phyloP scores from a whole-genome alignment of 495 filamentous ascomycete species.

The Hyaloscypha variabilis region DNA sequence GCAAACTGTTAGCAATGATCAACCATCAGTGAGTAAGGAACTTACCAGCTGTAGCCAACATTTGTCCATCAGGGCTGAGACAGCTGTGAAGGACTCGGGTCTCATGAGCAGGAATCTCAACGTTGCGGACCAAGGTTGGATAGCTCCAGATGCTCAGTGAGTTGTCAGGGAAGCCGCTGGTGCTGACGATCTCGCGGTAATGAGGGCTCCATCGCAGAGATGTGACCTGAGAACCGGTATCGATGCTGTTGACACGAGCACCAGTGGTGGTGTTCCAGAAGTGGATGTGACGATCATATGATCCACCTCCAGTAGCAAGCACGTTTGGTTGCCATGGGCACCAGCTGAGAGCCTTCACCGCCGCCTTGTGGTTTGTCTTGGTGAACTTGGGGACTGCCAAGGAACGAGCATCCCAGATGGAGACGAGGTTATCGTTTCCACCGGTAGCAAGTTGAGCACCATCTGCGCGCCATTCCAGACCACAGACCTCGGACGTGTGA shows the following conservation, averaged over 20 bases:
- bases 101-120: slow-evolving; percentile 99
- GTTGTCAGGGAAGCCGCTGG: slow-evolving; percentile 98
- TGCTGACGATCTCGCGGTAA: slow-evolving; percentile 97
- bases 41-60: slow-evolving; percentile 82
- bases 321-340: slow-evolving; percentile 99
- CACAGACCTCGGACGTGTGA: slow-evolving; percentile 96
- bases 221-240: slow-evolving; percentile 96
- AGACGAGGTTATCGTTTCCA: slow-evolving; percentile 97
- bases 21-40: neutral
- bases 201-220: slow-evolving; percentile 92
- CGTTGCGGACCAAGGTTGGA: slow-evolving; percentile 91
- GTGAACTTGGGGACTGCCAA: slow-evolving; percentile 93
- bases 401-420: slow-evolving; percentile 97
- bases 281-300: slow-evolving; percentile 96
- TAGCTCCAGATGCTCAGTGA: slow-evolving; percentile 98
- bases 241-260: slow-evolving; percentile 97
- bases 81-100: slow-evolving; percentile 93
- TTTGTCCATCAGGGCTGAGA: slow-evolving; percentile 94
- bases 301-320: slow-evolving; percentile 93
- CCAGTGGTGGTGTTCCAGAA: slow-evolving; percentile 99
- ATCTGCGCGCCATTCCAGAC: slow-evolving; percentile 95
- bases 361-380: slow-evolving; percentile 98
- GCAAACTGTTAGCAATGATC: slow-evolving; percentile 34
- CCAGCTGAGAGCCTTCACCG: slow-evolving; percentile 97
- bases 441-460: slow-evolving; percentile 96